Conservation (phyloP, 2,329 filamentous ascomycete species). For the Elsinoe arachidis region DNA sequence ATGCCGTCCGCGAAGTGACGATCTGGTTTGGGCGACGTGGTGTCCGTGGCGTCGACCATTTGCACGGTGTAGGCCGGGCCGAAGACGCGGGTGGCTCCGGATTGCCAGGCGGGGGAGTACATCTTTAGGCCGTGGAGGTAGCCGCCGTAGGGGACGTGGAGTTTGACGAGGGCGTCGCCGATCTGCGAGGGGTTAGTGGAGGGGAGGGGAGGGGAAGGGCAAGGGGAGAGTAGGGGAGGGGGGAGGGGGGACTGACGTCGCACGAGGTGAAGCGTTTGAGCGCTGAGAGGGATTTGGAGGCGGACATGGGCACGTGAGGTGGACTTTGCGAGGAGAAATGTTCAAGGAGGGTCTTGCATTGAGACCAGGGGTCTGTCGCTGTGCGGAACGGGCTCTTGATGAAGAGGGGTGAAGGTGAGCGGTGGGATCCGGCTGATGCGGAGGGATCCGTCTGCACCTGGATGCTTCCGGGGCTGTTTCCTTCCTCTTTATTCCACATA, state of each 20-base stretch:
- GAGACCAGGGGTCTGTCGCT: too few relatives aligned
- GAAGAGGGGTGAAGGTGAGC: too few relatives aligned
- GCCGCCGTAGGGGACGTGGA: conserved; percentile 28
- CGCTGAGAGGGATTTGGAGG: too few relatives aligned
- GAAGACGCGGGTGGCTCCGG: not conserved
- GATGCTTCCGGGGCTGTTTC: too few relatives aligned
- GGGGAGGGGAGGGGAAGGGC: not conserved
- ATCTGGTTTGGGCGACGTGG: conserved; percentile 23
- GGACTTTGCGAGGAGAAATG: too few relatives aligned
- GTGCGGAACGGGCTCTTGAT: too few relatives aligned
- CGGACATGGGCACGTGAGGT: too few relatives aligned
- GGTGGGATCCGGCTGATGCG: too few relatives aligned
- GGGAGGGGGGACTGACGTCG: not conserved
- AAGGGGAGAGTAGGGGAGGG: not conserved
- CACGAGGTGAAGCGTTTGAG: not conserved
- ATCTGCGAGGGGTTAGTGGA: conserved; percentile 19
- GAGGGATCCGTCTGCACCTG: too few relatives aligned
- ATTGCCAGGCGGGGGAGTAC: conserved; percentile 18
- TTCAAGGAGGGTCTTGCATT: too few relatives aligned
- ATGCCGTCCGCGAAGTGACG: conserved; percentile 32
- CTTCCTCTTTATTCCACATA: too few relatives aligned
- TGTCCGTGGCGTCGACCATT: conserved; percentile 28
- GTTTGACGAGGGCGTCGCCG: conserved; percentile 30
- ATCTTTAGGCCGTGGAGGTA: conserved; percentile 29
- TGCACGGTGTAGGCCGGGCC: conserved; percentile 16